Evolutionary conservation across 805 yeast genomes (phyloP), one percentile per base, ranked within the genome.

Genomic region (Starmerella kuoi): DNA sequence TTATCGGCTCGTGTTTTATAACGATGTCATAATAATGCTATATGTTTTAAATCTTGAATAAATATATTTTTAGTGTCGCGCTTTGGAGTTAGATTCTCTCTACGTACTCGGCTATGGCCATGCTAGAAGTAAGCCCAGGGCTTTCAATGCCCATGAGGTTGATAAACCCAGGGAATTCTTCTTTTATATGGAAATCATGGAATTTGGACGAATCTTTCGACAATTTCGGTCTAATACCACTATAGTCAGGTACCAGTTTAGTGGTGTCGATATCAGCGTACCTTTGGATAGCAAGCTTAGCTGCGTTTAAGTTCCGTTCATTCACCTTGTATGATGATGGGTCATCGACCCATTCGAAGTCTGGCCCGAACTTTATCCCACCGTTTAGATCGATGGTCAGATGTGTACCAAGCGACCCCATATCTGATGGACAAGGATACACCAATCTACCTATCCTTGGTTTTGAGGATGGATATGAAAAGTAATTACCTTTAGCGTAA

Each of bases 401-500:
- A 63, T 86, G 96, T 0, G 91, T 82, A 0, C 96, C 96, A 42
- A 87, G 64, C 0, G 93, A 81, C n/a, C 80, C 68, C 25, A 50
- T 70, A n/a, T 78, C 76, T 1, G 78, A 69, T 1, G 85, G 84
- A 42, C 84, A 79, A 1, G 95, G 95, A 58, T 86, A 86, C 0
- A 86, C 64, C 26, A 79, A 59, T 44, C 83, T 62, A 41, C 64
- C 56, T 3, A 77, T 73, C 18, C 68, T 65, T 1, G 79, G 77
- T 14, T 57, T 56, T 3, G 68, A 62, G 1, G 67, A 58, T 22
- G 68, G 69, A 46, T 74, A 75, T 3, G 78, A 63, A 55, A 71
- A 87, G 58, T 87, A 86, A 49, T 77, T 82, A 0, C 96, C 96
- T 59, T 84, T 87, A 11, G 88, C 95, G 57, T 73, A 86, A 53